Percentiles rank a stretch among this genome's conserved stretches.
Evolutionary conservation across 345 rosid species (phyloP).

Genomic region (Heritiera littoralis): DNA sequence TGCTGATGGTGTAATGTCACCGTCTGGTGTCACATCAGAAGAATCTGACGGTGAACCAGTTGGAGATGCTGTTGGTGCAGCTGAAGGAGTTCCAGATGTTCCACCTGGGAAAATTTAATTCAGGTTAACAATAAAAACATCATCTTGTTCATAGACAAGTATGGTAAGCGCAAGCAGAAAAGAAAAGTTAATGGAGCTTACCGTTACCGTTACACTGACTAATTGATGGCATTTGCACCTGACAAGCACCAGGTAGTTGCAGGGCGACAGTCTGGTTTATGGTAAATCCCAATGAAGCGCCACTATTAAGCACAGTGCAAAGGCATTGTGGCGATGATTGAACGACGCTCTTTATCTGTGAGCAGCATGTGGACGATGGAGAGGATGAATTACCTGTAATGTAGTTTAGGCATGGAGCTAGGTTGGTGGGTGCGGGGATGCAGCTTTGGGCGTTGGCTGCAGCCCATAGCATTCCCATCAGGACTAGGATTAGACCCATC

Average conservation of each 20-base stretch:
- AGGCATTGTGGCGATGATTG: conserved; percentile 65
- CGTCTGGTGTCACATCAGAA: not conserved
- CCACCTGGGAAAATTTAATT: not conserved
- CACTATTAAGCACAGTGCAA: conserved; percentile 54
- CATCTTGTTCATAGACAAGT: not conserved
- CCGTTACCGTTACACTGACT: conserved; percentile 50
- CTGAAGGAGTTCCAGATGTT: conserved; percentile 1
- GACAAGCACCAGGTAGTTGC: conserved; percentile 63
- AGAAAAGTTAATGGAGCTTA: not conserved
- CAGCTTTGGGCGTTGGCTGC: conserved; percentile 42
- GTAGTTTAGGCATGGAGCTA: conserved; percentile 60
- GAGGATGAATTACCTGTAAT: conserved; percentile 57
- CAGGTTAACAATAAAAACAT: not conserved
- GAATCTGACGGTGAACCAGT: conserved; percentile 4
- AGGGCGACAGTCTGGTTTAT: conserved; percentile 71
- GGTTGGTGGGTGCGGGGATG: conserved; percentile 35
- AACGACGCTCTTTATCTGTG: conserved; percentile 53
- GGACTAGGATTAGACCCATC: conserved; percentile 32
- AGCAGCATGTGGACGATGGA: conserved; percentile 69
- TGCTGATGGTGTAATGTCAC: conserved; percentile 3
- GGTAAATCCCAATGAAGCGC: conserved; percentile 46
- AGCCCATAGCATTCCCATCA: conserved; percentile 30
- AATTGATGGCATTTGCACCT: conserved; percentile 57
- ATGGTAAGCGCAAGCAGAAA: not conserved
- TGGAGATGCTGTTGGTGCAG: conserved; percentile 29